These are phyloP conservation scores for Erysimum cheiranthoides DNA, from an alignment of 345 rosid genomes.

Conservation along the genomic window DNA sequence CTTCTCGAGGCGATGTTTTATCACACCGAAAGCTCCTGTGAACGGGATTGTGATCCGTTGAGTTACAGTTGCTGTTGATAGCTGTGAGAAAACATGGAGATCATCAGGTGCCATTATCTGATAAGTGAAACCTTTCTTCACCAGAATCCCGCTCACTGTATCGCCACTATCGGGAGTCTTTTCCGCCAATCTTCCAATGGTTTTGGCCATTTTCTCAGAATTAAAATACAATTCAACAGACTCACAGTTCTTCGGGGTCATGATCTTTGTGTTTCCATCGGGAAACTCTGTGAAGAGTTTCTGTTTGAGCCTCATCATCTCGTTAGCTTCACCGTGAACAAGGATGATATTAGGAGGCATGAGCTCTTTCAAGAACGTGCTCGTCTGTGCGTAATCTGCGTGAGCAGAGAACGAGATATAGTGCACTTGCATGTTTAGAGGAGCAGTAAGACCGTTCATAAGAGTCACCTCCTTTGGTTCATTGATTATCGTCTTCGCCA, in stretches of 20 bases:
- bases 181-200: slow-evolving; percentile 84
- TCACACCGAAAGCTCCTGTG: slow-evolving; percentile 78
- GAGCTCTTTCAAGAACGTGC: slow-evolving; percentile 87
- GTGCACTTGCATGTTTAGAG: slow-evolving; percentile 91
- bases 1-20: slow-evolving; percentile 81
- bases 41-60: slow-evolving; percentile 87
- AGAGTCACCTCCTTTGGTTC: slow-evolving; percentile 95
- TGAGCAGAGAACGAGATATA: slow-evolving; percentile 95
- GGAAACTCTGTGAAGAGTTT: slow-evolving; percentile 79
- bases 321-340: slow-evolving; percentile 91
- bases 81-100: slow-evolving; percentile 94
- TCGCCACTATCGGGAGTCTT: slow-evolving; percentile 83
- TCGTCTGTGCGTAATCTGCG: slow-evolving; percentile 95
- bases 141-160: slow-evolving; percentile 78
- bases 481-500: slow-evolving; percentile 80
- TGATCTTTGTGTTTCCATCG: slow-evolving; percentile 78
- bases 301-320: slow-evolving; percentile 94
- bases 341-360: slow-evolving; percentile 95
- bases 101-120: slow-evolving; percentile 99
- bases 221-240: slow-evolving; percentile 83
- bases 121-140: slow-evolving; percentile 91
- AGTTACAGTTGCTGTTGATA: slow-evolving; percentile 78
- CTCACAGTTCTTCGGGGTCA: slow-evolving; percentile 93
- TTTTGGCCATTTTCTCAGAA: slow-evolving; percentile 93
- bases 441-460: slow-evolving; percentile 90